Conservation (phyloP, 257 asterid genomes). For the Jacaranda copaia region DNA sequence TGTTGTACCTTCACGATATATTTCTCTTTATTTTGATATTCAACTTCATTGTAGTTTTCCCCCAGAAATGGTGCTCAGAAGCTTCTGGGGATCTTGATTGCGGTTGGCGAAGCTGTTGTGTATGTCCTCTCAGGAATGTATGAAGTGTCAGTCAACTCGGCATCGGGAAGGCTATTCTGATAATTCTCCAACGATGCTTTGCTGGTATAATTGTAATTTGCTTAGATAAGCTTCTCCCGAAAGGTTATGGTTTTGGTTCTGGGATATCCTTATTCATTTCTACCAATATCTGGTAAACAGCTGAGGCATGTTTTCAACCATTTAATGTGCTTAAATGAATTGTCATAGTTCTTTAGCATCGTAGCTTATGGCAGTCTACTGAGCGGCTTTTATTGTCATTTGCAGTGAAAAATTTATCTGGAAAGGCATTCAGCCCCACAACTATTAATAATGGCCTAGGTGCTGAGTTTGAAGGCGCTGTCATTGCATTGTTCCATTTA, state of each 20-base stretch:
- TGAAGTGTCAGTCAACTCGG: constrained; percentile 73
- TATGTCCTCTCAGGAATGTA: constrained; percentile 81
- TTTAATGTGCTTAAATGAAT: not conserved
- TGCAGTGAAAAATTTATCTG: constrained; percentile 76
- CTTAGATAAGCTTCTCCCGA: constrained; percentile 73
- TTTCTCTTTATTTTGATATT: constrained; percentile 14
- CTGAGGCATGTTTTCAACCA: not conserved
- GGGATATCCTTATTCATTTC: constrained; percentile 75
- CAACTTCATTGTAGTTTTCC: constrained; percentile 12
- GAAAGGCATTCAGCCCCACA: constrained; percentile 80
- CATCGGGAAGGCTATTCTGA: constrained; percentile 77
- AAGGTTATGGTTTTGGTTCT: constrained; percentile 77
- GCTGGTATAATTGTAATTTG: constrained; percentile 77
- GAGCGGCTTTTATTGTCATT: constrained; percentile 5
- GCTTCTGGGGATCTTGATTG: constrained; percentile 70
- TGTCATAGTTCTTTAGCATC: not conserved
- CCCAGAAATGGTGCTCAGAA: constrained; percentile 75
- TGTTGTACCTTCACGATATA: not conserved
- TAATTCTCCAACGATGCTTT: constrained; percentile 69
- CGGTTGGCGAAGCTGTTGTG: constrained; percentile 77
- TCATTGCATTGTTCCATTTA: constrained; percentile 69
- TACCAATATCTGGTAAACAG: constrained; percentile 71
- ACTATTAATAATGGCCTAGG: constrained; percentile 73
- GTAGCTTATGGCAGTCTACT: constrained; percentile 10
- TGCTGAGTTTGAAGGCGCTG: constrained; percentile 81